Conservation (phyloP, 768 basidiomycete species). For the Trametes meyenii region DNA sequence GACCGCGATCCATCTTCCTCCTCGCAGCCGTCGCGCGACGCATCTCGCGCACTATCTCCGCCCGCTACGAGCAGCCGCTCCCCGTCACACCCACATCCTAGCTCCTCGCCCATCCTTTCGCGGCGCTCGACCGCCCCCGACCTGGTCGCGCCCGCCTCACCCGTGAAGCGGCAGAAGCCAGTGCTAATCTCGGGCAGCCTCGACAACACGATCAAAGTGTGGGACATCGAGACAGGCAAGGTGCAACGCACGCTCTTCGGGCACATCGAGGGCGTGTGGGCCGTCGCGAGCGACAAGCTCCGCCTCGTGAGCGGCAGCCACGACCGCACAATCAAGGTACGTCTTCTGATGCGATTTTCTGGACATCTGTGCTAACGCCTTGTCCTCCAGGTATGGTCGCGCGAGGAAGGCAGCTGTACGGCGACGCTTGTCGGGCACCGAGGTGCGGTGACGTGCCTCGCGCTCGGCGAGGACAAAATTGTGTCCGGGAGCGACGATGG, state of each 20-base stretch:
- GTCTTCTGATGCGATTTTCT: conserved; percentile 25
- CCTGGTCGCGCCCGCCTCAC: background rate
- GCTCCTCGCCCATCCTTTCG: conserved; percentile 11
- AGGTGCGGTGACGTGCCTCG: conserved; percentile 90
- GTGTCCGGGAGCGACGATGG: conserved; percentile 96
- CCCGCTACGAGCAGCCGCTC: background rate
- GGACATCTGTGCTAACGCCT: background rate
- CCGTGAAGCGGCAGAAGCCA: conserved; percentile 47
- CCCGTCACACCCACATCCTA: background rate
- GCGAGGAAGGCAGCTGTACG: conserved; percentile 84
- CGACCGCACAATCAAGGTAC: conserved; percentile 94
- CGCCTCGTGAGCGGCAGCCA: conserved; percentile 92
- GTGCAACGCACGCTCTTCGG: conserved; percentile 86
- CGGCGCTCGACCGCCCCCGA: conserved; percentile 9
- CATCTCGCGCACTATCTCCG: background rate
- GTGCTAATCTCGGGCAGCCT: conserved; percentile 87
- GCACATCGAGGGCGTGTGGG: conserved; percentile 99
- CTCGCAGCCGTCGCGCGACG: conserved; percentile 5
- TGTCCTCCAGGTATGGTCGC: conserved; percentile 79
- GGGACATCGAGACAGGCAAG: conserved; percentile 90
- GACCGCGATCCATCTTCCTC: conserved; percentile 13
- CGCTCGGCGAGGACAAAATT: conserved; percentile 91
- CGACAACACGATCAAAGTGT: conserved; percentile 94
- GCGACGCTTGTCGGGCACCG: conserved; percentile 93
- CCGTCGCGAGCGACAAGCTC: conserved; percentile 89